A percentile compares a stretch with the other conserved stretches of the same genome.
Conservation (phyloP, 2,329 filamentous ascomycete genomes). For the Amesomyces nigricolor region DNA sequence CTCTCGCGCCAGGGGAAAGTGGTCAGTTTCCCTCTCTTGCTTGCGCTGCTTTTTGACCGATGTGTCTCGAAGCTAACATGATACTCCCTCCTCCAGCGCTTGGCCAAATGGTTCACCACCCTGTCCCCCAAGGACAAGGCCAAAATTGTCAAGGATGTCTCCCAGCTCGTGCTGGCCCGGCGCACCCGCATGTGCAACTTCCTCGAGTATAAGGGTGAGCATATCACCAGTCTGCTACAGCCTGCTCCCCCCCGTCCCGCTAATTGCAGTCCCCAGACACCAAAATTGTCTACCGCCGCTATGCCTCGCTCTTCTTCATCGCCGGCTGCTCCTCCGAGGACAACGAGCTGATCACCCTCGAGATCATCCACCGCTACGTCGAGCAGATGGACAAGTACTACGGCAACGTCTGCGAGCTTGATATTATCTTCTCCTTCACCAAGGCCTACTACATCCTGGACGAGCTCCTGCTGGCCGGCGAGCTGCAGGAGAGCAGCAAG, state of each 20-base stretch:
- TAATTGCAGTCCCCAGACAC: conserved; percentile 58
- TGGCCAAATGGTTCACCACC: conserved; percentile 99
- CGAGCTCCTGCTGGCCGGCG: conserved; percentile 88
- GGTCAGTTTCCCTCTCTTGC: conserved; percentile 52
- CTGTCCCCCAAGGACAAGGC: conserved; percentile 97
- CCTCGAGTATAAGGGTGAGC: conserved; percentile 91
- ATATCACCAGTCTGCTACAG: not conserved
- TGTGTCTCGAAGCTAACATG: not conserved
- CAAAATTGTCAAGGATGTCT: conserved; percentile 99
- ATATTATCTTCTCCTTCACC: conserved; percentile 99
- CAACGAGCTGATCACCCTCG: conserved; percentile 96
- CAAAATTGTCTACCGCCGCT: conserved; percentile 97
- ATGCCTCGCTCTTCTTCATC: conserved; percentile 98
- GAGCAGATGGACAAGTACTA: conserved; percentile 99
- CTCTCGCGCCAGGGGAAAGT: conserved; percentile 99
- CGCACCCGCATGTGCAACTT: conserved; percentile 99
- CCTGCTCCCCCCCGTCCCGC: not conserved
- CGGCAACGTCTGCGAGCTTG: conserved; percentile 97
- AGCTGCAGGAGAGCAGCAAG: conserved; percentile 98
- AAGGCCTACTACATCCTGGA: conserved; percentile 99
- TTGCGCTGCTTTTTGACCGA: not conserved
- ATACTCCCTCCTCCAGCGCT: conserved; percentile 57
- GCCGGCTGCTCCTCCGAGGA: conserved; percentile 94
- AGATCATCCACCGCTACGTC: conserved; percentile 98
- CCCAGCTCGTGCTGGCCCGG: conserved; percentile 90